These are phyloP conservation scores for Cytospora mali DNA, from an alignment of 2,329 filamentous ascomycete species.

Conservation along the genomic window DNA sequence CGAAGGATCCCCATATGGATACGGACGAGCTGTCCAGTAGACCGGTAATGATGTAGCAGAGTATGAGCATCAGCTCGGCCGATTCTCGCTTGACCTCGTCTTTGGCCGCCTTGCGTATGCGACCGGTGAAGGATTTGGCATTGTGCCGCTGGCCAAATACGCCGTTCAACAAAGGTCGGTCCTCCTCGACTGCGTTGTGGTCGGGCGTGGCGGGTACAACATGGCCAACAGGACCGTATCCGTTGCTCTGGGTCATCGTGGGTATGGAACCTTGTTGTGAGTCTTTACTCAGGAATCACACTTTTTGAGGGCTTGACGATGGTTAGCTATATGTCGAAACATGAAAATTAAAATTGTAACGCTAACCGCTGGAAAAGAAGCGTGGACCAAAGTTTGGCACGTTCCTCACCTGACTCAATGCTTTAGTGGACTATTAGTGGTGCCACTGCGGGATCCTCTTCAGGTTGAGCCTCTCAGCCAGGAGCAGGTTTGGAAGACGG, in stretches of 20 bases:
- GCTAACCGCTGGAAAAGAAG: neutral
- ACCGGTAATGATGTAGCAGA: constrained; percentile 77
- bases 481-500: neutral
- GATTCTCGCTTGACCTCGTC: constrained; percentile 60
- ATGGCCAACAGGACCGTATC: constrained; percentile 23
- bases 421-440: neutral
- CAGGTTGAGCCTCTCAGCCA: too few relatives aligned
- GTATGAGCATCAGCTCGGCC: constrained; percentile 69
- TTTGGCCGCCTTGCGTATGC: constrained; percentile 41
- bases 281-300: neutral
- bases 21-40: constrained; percentile 76
- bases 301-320: neutral
- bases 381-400: neutral
- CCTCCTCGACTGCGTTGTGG: constrained; percentile 33
- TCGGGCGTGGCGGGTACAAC: constrained; percentile 15
- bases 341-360: neutral
- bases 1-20: constrained; percentile 77
- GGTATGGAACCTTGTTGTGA: neutral
- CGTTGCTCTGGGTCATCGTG: constrained; percentile 20
- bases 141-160: constrained; percentile 26
- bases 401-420: neutral
- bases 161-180: constrained; percentile 40
- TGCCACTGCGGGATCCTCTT: neutral
- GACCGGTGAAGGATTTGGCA: constrained; percentile 30
- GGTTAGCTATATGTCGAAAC: neutral